Evolutionary conservation across 148 eudicot species (phyloP).

Genomic region (Polygonum maritimum): DNA sequence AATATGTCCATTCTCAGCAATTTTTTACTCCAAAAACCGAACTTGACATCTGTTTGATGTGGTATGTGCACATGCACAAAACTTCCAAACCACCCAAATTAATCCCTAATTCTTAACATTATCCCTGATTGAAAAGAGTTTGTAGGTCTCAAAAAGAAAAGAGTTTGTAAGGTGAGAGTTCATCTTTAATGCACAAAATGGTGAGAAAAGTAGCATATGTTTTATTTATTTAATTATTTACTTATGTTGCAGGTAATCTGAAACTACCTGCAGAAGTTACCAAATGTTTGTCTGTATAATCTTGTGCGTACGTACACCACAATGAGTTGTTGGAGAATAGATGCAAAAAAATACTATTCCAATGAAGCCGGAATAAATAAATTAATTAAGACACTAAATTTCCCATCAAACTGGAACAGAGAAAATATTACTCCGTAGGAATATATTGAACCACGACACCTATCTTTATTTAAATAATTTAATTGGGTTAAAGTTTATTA

Average conservation of each 20-base stretch:
- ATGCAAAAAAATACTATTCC: not conserved
- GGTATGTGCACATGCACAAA: too few species aligned
- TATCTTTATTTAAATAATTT: too few species aligned
- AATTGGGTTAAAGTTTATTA: too few species aligned
- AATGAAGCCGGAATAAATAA: not conserved
- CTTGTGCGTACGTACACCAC: not conserved
- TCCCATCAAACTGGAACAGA: not conserved
- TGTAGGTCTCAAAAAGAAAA: too few species aligned
- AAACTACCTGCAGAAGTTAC: not conserved
- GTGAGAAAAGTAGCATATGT: not conserved
- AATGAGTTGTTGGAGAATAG: not conserved
- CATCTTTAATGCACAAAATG: not conserved
- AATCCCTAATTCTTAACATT: not conserved
- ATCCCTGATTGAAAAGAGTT: not conserved
- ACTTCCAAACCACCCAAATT: too few species aligned
- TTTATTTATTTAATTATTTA: not conserved
- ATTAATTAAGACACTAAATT: not conserved
- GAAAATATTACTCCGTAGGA: not conserved
- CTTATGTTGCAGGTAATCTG: not conserved
- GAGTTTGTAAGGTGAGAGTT: not conserved
- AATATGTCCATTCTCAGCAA: too few species aligned
- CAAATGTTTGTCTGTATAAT: not conserved
- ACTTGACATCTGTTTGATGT: too few species aligned
- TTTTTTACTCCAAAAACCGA: too few species aligned
- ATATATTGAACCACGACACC: not conserved